Conservation (phyloP, 2,329 filamentous ascomycete species). For the Colletotrichum orchidophilum region DNA sequence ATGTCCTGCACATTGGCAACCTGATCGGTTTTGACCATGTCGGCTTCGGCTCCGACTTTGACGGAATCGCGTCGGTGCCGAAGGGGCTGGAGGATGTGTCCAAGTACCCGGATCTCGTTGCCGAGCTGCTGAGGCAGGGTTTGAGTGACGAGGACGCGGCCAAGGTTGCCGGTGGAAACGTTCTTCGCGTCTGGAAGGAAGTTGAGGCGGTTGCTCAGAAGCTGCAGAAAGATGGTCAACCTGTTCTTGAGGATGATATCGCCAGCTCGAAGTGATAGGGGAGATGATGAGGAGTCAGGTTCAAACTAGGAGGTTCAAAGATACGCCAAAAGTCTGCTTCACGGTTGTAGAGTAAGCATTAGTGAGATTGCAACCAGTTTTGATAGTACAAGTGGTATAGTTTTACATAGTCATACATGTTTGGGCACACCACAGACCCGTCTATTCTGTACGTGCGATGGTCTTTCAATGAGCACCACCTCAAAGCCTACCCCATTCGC, state of each 20-base stretch:
- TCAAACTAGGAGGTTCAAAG: too few relatives aligned
- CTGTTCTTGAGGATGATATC: constrained; percentile 64
- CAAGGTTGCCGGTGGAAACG: constrained; percentile 82
- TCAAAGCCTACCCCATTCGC: constrained; percentile 1
- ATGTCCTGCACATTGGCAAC: constrained; percentile 84
- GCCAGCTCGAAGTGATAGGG: constrained; percentile 17
- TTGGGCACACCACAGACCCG: neutral
- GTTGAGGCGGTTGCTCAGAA: constrained; percentile 76
- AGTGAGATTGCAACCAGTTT: neutral
- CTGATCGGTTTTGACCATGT: constrained; percentile 89
- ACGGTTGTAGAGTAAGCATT: neutral
- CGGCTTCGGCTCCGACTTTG: constrained; percentile 89
- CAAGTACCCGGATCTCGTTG: constrained; percentile 82
- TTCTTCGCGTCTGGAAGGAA: constrained; percentile 85
- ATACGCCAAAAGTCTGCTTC: neutral
- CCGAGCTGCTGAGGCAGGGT: constrained; percentile 76
- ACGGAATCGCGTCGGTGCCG: constrained; percentile 76
- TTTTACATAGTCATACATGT: constrained; percentile 32
- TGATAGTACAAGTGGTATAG: constrained; percentile 26
- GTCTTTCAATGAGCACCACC: neutral
- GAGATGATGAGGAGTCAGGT: neutral
- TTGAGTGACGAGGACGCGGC: constrained; percentile 77
- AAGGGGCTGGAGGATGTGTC: constrained; percentile 84
- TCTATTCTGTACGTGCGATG: constrained; percentile 39
- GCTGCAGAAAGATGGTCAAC: constrained; percentile 68